Evolutionary conservation across 495 filamentous ascomycete species (phyloP).

Genomic region (Tuber indicum): DNA sequence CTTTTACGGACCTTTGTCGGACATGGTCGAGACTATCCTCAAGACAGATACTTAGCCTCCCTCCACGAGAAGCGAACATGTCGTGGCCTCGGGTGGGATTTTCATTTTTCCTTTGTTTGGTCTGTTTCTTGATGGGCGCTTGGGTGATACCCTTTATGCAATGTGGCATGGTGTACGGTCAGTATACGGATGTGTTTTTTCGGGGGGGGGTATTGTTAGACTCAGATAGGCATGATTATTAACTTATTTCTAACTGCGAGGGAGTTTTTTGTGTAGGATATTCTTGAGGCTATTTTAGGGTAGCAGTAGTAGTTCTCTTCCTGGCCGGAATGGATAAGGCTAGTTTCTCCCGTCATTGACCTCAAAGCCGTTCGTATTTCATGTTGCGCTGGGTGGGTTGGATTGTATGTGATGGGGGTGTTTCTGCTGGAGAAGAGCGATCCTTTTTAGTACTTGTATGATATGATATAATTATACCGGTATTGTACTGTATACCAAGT

Average conservation of each 20-base stretch:
- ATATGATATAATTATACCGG: neutral
- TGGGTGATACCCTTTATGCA: neutral
- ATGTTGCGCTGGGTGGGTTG: neutral
- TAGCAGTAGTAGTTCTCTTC: neutral
- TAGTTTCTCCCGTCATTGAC: neutral
- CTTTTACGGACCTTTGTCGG: constrained; percentile 94
- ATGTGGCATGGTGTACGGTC: neutral
- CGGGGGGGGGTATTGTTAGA: neutral
- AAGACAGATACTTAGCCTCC: constrained; percentile 59
- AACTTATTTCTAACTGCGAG: neutral
- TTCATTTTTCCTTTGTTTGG: constrained; percentile 1
- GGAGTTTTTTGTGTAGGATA: neutral
- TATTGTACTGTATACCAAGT: neutral
- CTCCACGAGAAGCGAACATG: neutral
- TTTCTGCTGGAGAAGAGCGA: neutral
- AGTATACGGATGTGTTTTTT: neutral
- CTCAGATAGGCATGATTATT: neutral
- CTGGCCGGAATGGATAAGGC: neutral
- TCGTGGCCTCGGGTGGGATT: neutral
- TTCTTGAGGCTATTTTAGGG: neutral
- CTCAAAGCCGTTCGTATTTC: neutral
- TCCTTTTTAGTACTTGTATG: neutral
- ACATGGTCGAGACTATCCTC: constrained; percentile 95
- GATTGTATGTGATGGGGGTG: neutral
- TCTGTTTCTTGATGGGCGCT: neutral